phyloP scores from a whole-genome alignment of 202 grass and related monocot genomes.

The Alloteropsis angusta region DNA sequence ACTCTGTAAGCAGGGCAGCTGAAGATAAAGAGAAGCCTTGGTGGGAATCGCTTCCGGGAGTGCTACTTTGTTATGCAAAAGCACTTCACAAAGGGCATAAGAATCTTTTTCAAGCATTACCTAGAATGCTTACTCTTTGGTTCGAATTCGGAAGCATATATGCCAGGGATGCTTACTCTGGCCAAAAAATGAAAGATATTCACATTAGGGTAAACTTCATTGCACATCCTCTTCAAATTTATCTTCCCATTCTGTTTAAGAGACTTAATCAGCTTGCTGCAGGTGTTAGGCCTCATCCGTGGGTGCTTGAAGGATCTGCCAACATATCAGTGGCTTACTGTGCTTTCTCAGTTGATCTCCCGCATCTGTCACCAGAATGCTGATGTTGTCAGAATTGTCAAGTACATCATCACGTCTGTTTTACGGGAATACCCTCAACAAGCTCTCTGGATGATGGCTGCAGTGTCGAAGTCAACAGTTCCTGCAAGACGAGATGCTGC shows the following conservation, averaged over 20 bases:
- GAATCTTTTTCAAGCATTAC: conserved; percentile 89
- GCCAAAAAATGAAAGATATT: conserved; percentile 55
- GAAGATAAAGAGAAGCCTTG: conserved; percentile 85
- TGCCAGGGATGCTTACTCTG: conserved; percentile 31
- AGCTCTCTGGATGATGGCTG: conserved; percentile 99
- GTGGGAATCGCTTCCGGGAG: conserved; percentile 56
- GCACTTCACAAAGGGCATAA: conserved; percentile 89
- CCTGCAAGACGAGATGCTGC: conserved; percentile 70
- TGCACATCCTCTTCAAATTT: background rate
- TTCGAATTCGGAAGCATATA: conserved; percentile 97
- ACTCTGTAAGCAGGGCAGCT: conserved; percentile 36
- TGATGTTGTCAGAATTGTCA: conserved; percentile 64
- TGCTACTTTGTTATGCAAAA: conserved; percentile 73
- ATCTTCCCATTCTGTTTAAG: background rate
- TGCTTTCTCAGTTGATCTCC: conserved; percentile 93
- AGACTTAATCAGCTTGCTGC: conserved; percentile 14
- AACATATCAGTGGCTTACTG: conserved; percentile 93
- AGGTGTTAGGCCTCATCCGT: conserved; percentile 68
- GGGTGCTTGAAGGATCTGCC: conserved; percentile 85
- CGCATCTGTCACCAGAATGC: conserved; percentile 87
- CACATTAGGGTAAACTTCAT: conserved; percentile 45
- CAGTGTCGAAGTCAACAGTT: conserved; percentile 87
- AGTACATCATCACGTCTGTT: conserved; percentile 65
- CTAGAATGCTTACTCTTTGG: conserved; percentile 86
- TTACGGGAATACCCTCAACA: conserved; percentile 89